phyloP scores from a whole-genome alignment of 2,329 filamentous ascomycete species.

The Aspergillus awamori region DNA sequence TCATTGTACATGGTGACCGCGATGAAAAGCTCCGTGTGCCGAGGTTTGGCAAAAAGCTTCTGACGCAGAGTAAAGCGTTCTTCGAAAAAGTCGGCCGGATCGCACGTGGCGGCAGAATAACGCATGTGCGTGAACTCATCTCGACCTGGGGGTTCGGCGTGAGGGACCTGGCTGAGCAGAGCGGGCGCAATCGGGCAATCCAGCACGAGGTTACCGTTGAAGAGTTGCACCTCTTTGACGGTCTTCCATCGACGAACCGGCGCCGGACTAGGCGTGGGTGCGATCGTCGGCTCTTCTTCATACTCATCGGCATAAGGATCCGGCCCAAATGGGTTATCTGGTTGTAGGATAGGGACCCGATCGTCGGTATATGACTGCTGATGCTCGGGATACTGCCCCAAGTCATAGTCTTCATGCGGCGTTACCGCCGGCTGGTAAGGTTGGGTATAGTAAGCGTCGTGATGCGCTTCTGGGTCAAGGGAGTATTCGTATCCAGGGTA shows the following conservation, averaged over 20 bases:
- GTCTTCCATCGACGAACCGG: slow-evolving; percentile 92
- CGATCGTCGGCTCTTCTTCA: slow-evolving; percentile 43
- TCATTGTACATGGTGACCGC: slow-evolving; percentile 99
- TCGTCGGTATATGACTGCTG: slow-evolving; percentile 68
- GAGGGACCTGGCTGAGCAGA: slow-evolving; percentile 82
- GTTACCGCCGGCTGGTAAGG: slow-evolving; percentile 72
- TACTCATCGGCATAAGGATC: slow-evolving; percentile 58
- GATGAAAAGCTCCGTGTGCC: slow-evolving; percentile 94
- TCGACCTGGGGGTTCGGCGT: slow-evolving; percentile 76
- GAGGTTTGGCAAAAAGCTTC: slow-evolving; percentile 85
- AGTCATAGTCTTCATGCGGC: slow-evolving; percentile 58
- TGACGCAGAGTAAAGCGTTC: slow-evolving; percentile 91
- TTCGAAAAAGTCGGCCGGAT: slow-evolving; percentile 83
- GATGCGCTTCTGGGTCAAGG: slow-evolving; percentile 80
- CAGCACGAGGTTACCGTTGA: slow-evolving; percentile 93
- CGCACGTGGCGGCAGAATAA: slow-evolving; percentile 92
- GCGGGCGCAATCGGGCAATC: slow-evolving; percentile 93
- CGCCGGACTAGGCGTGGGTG: slow-evolving; percentile 55
- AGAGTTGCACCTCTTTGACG: slow-evolving; percentile 96
- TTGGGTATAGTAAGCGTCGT: slow-evolving; percentile 82
- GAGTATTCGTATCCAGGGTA: slow-evolving; percentile 68
- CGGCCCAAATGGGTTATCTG: slow-evolving; percentile 64
- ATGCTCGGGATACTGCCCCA: slow-evolving; percentile 55
- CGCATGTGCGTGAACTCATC: slow-evolving; percentile 79
- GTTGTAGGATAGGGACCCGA: slow-evolving; percentile 72